Evolutionary conservation across 2,329 filamentous ascomycete genomes (phyloP).

Genomic region (Colletotrichum kahawae): DNA sequence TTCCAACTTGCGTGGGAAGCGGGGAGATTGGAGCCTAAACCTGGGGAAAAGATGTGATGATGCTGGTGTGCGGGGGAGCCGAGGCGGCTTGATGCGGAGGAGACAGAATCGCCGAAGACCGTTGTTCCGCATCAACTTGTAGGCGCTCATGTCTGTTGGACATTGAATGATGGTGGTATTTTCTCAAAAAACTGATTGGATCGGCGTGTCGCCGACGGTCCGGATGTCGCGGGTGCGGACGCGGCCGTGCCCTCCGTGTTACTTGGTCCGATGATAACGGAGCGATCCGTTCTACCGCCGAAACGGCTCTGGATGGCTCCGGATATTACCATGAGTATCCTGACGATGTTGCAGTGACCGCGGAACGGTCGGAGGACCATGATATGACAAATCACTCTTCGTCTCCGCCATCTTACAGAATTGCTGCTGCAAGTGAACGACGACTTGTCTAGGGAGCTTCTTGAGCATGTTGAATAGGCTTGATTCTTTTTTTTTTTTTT

Average conservation of each 20-base stretch:
- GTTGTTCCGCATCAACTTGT: neutral
- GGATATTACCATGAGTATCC: neutral
- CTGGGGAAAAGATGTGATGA: neutral
- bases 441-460: too few species aligned
- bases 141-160: neutral
- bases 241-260: neutral
- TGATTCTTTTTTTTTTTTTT: too few species aligned
- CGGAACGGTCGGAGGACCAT: too few species aligned
- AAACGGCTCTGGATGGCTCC: neutral
- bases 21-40: neutral
- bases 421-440: too few species aligned
- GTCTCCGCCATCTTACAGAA: too few species aligned
- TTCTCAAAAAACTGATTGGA: neutral
- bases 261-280: neutral
- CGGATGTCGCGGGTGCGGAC: neutral
- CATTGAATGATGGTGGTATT: neutral
- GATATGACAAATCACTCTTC: too few species aligned
- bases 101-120: neutral
- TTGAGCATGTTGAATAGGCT: too few species aligned
- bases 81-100: neutral
- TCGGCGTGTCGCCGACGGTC: neutral
- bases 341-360: rapidly evolving
- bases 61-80: neutral
- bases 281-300: neutral
- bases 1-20: neutral